These are phyloP conservation scores for Mycena floridula DNA, from an alignment of 768 basidiomycete genomes.

Conservation along the genomic window DNA sequence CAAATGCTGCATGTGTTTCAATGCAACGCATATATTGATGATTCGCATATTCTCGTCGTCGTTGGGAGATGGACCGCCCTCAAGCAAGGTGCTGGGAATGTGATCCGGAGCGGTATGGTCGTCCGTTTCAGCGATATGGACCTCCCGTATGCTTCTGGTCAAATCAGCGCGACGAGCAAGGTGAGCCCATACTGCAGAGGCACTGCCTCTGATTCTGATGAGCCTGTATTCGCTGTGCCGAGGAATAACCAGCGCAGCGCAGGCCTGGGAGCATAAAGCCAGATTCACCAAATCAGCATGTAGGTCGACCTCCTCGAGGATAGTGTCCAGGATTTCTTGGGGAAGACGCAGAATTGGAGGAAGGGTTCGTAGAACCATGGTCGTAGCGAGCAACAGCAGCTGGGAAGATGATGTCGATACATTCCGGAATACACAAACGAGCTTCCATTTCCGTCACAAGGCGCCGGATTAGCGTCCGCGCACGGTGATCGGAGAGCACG, in stretches of 20 bases:
- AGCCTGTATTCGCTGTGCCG: constrained; percentile 46
- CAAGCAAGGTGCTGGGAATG: constrained; percentile 32
- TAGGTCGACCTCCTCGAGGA: constrained; percentile 33
- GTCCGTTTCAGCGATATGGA: constrained; percentile 35
- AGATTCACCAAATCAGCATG: constrained; percentile 37
- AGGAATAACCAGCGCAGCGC: constrained; percentile 33
- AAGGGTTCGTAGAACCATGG: too few relatives aligned
- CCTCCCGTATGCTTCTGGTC: constrained; percentile 38
- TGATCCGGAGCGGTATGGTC: constrained; percentile 33
- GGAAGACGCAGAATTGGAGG: constrained; percentile 2
- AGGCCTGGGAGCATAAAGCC: constrained; percentile 34
- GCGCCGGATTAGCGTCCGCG: too few relatives aligned
- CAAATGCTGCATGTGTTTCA: constrained; percentile 35
- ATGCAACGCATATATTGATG: constrained; percentile 31
- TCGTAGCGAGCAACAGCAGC: too few relatives aligned
- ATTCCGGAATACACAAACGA: too few relatives aligned
- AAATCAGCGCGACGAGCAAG: constrained; percentile 45
- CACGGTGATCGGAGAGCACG: too few relatives aligned
- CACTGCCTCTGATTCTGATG: constrained; percentile 34
- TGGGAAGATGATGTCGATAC: too few relatives aligned
- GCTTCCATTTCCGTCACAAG: too few relatives aligned
- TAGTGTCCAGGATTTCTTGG: constrained; percentile 6
- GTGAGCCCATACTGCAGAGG: constrained; percentile 41
- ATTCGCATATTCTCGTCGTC: constrained; percentile 27
- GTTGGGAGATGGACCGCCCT: constrained; percentile 11